Evolutionary conservation across 2,329 filamentous ascomycete genomes (phyloP).

Genomic region (Leptosphaerulina australis): DNA sequence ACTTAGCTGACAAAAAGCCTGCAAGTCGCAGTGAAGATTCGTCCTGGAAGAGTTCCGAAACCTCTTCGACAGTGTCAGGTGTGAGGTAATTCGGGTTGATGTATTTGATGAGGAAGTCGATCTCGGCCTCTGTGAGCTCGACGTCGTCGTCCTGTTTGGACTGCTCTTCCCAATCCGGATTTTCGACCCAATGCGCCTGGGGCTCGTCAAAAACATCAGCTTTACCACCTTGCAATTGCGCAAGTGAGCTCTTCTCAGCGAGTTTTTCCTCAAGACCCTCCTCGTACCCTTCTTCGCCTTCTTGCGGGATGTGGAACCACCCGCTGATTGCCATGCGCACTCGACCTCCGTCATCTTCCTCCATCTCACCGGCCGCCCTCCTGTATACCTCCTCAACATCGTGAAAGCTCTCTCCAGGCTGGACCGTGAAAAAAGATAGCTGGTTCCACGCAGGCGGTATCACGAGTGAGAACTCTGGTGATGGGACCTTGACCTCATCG

Average conservation of each 20-base stretch:
- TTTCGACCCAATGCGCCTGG: slow-evolving; percentile 62
- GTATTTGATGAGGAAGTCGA: slow-evolving; percentile 89
- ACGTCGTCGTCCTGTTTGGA: slow-evolving; percentile 53
- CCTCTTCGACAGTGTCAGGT: slow-evolving; percentile 84
- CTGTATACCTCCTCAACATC: slow-evolving; percentile 98
- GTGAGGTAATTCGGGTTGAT: slow-evolving; percentile 89
- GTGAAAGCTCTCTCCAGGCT: slow-evolving; percentile 98
- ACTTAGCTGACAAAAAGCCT: slow-evolving; percentile 78
- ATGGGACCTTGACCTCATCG: slow-evolving; percentile 77
- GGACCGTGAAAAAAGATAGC: slow-evolving; percentile 95
- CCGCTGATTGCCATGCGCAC: slow-evolving; percentile 98
- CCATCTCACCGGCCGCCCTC: slow-evolving; percentile 62
- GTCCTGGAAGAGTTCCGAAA: slow-evolving; percentile 79
- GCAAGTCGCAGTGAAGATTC: slow-evolving; percentile 84
- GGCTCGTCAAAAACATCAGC: slow-evolving; percentile 88
- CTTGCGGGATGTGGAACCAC: slow-evolving; percentile 98
- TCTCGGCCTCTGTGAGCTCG: slow-evolving; percentile 75
- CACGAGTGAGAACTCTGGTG: slow-evolving; percentile 75
- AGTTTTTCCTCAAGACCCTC: slow-evolving; percentile 86
- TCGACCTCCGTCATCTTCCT: slow-evolving; percentile 71
- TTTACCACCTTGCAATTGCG: slow-evolving; percentile 84
- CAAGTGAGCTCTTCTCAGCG: slow-evolving; percentile 86
- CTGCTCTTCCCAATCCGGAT: slow-evolving; percentile 43
- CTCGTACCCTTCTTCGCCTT: slow-evolving; percentile 90
- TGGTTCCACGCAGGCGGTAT: slow-evolving; percentile 98